A percentile compares a stretch with the other conserved stretches of the same genome.
These are phyloP conservation scores for Rhinocladiella mackenziei DNA, from an alignment of 2,329 filamentous ascomycete genomes.

Conservation along the genomic window DNA sequence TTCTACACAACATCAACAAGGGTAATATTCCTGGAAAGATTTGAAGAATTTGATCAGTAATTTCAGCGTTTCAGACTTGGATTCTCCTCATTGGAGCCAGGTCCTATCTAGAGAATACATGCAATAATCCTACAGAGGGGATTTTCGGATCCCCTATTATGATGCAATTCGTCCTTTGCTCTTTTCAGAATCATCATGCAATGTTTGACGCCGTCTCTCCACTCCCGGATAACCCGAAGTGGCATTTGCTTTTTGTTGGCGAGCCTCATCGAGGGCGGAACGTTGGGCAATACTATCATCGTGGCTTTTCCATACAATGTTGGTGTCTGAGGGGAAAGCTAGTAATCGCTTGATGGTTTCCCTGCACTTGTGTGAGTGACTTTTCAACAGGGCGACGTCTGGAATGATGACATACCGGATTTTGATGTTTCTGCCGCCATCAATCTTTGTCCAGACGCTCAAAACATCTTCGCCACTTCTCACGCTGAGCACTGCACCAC, in stretches of 20 bases:
- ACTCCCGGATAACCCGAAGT: slow-evolving; percentile 34
- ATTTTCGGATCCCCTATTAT: slow-evolving; percentile 28
- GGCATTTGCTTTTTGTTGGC: slow-evolving; percentile 69
- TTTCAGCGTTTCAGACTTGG: too few species aligned
- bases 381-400: slow-evolving; percentile 3
- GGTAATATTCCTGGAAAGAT: too few species aligned
- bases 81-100: too few species aligned
- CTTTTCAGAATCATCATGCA: slow-evolving; percentile 42
- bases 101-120: slow-evolving; percentile 21
- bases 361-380: slow-evolving; percentile 47
- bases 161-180: slow-evolving; percentile 41
- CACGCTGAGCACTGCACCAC: slow-evolving; percentile 89
- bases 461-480: slow-evolving; percentile 94
- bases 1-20: too few species aligned
- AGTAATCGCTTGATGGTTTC: slow-evolving; percentile 92
- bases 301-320: slow-evolving; percentile 92
- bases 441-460: slow-evolving; percentile 94
- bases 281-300: slow-evolving; percentile 93
- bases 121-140: slow-evolving; percentile 20
- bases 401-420: slow-evolving; percentile 66
- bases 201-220: slow-evolving; percentile 42
- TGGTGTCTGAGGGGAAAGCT: slow-evolving; percentile 79
- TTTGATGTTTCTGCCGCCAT: slow-evolving; percentile 89
- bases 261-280: slow-evolving; percentile 82
- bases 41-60: too few species aligned